Evolutionary conservation across 2,329 filamentous ascomycete species (phyloP).

Genomic region (Colletotrichum sp.): DNA sequence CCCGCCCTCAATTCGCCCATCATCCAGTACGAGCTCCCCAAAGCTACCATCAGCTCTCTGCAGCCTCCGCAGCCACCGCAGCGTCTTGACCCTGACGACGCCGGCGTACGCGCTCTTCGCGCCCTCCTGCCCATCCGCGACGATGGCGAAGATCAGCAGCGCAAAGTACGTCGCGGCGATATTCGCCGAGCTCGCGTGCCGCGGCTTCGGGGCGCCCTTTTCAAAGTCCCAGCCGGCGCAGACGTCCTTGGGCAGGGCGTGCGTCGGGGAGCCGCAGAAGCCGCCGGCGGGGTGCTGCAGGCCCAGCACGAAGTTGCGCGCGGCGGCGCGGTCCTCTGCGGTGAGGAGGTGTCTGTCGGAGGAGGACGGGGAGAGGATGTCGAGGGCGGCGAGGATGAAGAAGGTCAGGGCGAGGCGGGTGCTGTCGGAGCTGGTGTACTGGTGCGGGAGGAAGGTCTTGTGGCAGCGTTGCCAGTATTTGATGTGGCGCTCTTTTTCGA

Average conservation of each 20-base stretch:
- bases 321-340: constrained; percentile 44
- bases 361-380: constrained; percentile 70
- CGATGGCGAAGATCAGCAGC: constrained; percentile 70
- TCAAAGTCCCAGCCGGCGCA: constrained; percentile 27
- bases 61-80: constrained; percentile 76
- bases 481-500: constrained; percentile 73
- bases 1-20: constrained; percentile 71
- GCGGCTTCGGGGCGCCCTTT: constrained; percentile 9
- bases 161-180: constrained; percentile 91
- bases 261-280: constrained; percentile 83
- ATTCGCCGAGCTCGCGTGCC: constrained; percentile 63
- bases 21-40: constrained; percentile 75
- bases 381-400: constrained; percentile 86
- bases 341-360: constrained; percentile 44
- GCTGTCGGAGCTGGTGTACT: constrained; percentile 89
- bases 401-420: constrained; percentile 88
- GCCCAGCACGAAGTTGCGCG: constrained; percentile 80
- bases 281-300: constrained; percentile 88
- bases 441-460: constrained; percentile 77
- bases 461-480: constrained; percentile 94
- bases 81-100: constrained; percentile 70
- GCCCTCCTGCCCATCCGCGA: constrained; percentile 41
- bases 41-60: constrained; percentile 91
- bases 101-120: constrained; percentile 57
- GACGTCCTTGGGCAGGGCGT: constrained; percentile 49